Evolutionary conservation across 169 alveolate genomes (phyloP).

Genomic region (Cryptosporidium sp.): DNA sequence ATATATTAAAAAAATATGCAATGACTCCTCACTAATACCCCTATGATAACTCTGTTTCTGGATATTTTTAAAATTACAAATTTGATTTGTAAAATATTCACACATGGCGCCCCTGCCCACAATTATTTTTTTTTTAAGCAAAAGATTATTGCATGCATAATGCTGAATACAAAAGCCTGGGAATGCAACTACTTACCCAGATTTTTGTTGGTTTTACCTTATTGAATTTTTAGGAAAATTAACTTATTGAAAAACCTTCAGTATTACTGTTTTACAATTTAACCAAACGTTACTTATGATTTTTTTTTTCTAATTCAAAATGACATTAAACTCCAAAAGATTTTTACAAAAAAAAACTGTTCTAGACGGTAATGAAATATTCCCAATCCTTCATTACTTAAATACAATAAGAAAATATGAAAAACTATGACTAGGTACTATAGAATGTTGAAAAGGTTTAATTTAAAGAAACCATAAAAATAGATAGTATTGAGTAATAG

Average conservation of each 20-base stretch:
- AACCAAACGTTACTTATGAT: slow-evolving; percentile 4
- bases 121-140: no score
- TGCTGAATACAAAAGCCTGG: no score
- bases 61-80: no score
- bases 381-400: slow-evolving; percentile 21
- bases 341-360: slow-evolving; percentile 1
- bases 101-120: neutral
- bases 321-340: neutral
- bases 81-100: neutral
- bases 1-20: no score
- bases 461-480: neutral
- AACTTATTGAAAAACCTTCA: neutral
- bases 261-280: neutral
- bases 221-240: neutral
- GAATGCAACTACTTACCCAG: neutral
- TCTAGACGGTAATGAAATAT: slow-evolving; percentile 29
- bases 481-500: slow-evolving; percentile 5
- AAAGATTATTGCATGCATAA: neutral
- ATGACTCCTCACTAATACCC: no score
- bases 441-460: neutral
- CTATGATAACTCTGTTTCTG: neutral
- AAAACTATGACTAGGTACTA: neutral
- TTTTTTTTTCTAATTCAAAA: neutral
- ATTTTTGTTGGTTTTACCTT: no score
- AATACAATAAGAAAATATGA: neutral